phyloP scores from a whole-genome alignment of 2,329 filamentous ascomycete species.

The Fusarium compactum region DNA sequence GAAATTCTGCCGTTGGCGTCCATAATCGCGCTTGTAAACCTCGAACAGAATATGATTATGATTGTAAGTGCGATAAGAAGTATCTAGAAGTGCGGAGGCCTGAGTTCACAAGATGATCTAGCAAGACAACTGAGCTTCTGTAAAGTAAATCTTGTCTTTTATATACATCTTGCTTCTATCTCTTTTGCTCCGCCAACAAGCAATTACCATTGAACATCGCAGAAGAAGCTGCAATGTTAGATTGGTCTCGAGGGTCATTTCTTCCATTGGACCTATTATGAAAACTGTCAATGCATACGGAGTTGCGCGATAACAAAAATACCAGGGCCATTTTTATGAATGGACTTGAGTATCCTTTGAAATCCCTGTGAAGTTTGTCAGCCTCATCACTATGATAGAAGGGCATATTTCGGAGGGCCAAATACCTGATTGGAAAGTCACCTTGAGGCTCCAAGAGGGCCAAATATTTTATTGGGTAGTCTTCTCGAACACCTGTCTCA shows the following conservation, averaged over 20 bases:
- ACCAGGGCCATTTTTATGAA: background rate
- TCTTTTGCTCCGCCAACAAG: too few relatives aligned
- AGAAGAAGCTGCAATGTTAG: background rate
- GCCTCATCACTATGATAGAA: too few relatives aligned
- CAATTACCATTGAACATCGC: too few relatives aligned
- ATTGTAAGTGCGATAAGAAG: background rate
- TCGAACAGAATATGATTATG: background rate
- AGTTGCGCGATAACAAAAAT: fast-evolving
- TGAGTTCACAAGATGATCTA: background rate
- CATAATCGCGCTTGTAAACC: background rate
- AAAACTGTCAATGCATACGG: background rate
- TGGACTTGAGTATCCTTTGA: background rate
- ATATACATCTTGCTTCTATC: too few relatives aligned
- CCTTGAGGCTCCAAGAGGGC: background rate
- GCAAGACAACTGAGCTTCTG: background rate
- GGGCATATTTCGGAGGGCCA: too few relatives aligned
- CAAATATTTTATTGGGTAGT: background rate
- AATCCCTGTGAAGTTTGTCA: too few relatives aligned
- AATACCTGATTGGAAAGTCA: too few relatives aligned
- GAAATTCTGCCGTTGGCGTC: too few relatives aligned
- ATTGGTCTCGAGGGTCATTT: background rate
- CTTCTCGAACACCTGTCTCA: background rate
- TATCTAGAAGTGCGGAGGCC: too few relatives aligned
- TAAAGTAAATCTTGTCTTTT: too few relatives aligned
- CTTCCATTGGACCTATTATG: background rate